Evolutionary conservation across 495 filamentous ascomycete species (phyloP), one percentile per base, ranked within the genome.

Genomic region (Penicillium tannophilum): DNA sequence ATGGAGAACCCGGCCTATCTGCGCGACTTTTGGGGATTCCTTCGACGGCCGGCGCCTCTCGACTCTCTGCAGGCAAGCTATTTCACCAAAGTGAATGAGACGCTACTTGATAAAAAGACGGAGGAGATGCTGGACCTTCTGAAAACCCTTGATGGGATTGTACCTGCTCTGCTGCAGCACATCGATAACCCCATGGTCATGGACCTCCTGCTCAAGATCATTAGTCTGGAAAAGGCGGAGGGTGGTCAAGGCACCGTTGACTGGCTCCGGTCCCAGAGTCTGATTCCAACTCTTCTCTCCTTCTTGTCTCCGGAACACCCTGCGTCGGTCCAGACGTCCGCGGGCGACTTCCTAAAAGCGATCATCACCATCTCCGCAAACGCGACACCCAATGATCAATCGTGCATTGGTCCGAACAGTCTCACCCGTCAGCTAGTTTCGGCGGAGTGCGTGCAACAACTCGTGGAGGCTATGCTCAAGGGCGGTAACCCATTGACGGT

Each of bases 361-460:
- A 96, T 99, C 63, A 98, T 99, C 64, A 98, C 94, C 26, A 96
- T 99, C 59, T 98, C 95, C 3, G 94, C 94, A 49, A 99, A 99
- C 65, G 94, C 94, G 26, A 97, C 92, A 7, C 93, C 96, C 65
- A 96, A 97, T 59, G 95, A 98, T 69, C 92, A 97, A 65, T 92
- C 91, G 6, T 97, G 95, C 65, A 99, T 99, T 69, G 94, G 94
- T 6, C 94, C 94, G 5, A 99, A 99, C 68, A 93, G 96, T 67
- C 81, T 99, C 33, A 99, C 94, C 5, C 85, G 94, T 33, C 92
- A 99, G 70, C 84, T 99, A 4, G 94, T 99, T n/a, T 98, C 95
- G 1, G 82, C 87, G 52, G 72, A 83, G 16, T 98, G 93, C 64
- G 86, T 97, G 24, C 83, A 92, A 62, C 85, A 82, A 48, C 82